Percentiles rank a stretch among this genome's conserved stretches.
These are phyloP conservation scores for Zymoseptoria passerinii DNA, from an alignment of 2,329 filamentous ascomycete species.

Conservation along the genomic window DNA sequence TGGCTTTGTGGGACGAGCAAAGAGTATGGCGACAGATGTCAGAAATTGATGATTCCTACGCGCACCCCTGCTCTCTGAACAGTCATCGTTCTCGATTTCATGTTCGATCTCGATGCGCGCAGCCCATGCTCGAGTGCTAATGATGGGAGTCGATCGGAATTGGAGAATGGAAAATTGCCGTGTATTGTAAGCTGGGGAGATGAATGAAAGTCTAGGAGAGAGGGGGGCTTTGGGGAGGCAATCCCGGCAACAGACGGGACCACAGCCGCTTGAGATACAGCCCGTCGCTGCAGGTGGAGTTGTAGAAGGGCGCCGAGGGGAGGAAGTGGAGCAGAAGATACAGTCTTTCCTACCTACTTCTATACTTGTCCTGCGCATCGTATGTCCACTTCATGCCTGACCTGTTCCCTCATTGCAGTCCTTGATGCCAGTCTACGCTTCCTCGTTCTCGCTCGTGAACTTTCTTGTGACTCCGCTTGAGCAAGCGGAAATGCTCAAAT, in stretches of 20 bases:
- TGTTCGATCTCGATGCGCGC: no score
- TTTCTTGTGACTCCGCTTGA: neutral
- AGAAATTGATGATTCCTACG: neutral
- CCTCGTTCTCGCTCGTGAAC: neutral
- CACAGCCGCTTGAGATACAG: no score
- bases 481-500: neutral
- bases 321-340: neutral
- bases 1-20: neutral
- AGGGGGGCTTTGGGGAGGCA: no score
- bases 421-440: neutral
- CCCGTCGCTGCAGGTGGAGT: no score
- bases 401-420: neutral
- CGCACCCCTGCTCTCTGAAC: neutral
- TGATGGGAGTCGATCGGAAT: no score
- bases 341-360: neutral
- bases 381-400: neutral
- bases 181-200: no score
- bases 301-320: no score
- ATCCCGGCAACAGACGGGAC: no score
- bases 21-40: neutral
- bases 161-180: no score
- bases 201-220: no score
- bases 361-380: neutral
- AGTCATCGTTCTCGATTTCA: no score
- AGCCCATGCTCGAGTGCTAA: no score